phyloP scores from a whole-genome alignment of 208 protist genomes.

The Leishmania guyanensis region DNA sequence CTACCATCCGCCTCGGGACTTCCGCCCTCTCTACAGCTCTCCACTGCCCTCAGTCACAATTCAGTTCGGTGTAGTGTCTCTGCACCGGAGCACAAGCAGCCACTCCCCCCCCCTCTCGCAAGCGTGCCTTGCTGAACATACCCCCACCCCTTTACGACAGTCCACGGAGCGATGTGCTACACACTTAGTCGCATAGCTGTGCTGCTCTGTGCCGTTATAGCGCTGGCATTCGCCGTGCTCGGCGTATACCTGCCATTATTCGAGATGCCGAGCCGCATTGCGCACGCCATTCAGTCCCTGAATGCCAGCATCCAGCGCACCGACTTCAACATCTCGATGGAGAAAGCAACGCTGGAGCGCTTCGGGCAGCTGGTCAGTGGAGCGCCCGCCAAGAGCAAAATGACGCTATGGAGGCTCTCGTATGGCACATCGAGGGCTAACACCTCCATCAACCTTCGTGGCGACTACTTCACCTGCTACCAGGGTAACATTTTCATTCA shows the following conservation, averaged over 20 bases:
- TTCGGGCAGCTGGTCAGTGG: slow-evolving; percentile 17
- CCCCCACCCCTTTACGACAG: neutral
- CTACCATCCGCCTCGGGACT: neutral
- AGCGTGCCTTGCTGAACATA: neutral
- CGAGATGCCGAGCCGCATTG: slow-evolving; percentile 6
- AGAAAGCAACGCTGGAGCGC: slow-evolving; percentile 3
- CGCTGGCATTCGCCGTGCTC: slow-evolving; percentile 21
- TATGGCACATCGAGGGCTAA: neutral
- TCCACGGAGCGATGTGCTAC: slow-evolving; percentile 12
- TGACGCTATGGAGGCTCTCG: slow-evolving; percentile 36
- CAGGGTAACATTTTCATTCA: slow-evolving; percentile 52
- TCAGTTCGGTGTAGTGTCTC: neutral
- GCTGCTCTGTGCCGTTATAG: slow-evolving; percentile 15
- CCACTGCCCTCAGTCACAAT: neutral
- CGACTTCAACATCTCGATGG: slow-evolving; percentile 5
- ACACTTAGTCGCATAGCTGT: slow-evolving; percentile 15
- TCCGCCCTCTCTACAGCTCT: neutral
- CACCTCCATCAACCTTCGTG: slow-evolving; percentile 16
- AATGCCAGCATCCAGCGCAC: slow-evolving; percentile 10
- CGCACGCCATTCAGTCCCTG: neutral
- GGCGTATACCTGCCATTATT: slow-evolving; percentile 32
- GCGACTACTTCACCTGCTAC: slow-evolving; percentile 52
- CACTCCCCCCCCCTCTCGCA: neutral
- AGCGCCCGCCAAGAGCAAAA: slow-evolving; percentile 22
- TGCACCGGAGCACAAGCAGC: neutral